Evolutionary conservation across 148 eudicot genomes (phyloP), one percentile per base, ranked within the genome.

Genomic region (Rhododendron williamsianum): DNA sequence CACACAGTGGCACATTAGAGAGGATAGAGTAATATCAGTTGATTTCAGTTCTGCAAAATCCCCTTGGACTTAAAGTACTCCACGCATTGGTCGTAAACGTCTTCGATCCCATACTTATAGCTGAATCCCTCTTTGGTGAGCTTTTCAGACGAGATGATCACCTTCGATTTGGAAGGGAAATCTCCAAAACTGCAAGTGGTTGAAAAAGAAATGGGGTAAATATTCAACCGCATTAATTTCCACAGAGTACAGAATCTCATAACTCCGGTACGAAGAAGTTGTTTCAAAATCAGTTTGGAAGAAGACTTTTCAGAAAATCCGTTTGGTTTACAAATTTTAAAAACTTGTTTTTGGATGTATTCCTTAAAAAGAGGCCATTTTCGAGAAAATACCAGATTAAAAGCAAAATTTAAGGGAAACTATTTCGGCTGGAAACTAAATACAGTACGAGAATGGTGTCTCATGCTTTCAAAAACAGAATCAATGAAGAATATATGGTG

Each of bases 41-140:
- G 76, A 71, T 71, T 71, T 91, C 78, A 93, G 41, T 89, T 89
- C 91, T 90, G 90, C 86, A 92, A 82, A 54, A 90, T 10, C 54
- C 89, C 93, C 83, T 85, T 90, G 27, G 76, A 83, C 86, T 85
- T 92, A 71, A 93, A 48, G 65, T 89, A 94, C 82, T 87, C 94
- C 71, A 94, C 83, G 35, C 91, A 87, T 76, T 87, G 88, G 38
- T 93, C 97, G 73, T 89, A 94, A 46, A 93, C 88, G 71, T 91
- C 93, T 84, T 92, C 95, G 4, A 91, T 90, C 43, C 93, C 94
- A 78, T 94, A 90, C 89, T 92, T 92, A 85, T 92, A 94, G 63
- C 84, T 86, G 78, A 94, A 94, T 63, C 95, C 97, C 81, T 94
- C 97, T 15, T 92, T 90, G 79, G 87, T 76, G 19, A 94, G 93